Evolutionary conservation across 257 asterid genomes (phyloP).

Genomic region (Capsicum rhomboideum): DNA sequence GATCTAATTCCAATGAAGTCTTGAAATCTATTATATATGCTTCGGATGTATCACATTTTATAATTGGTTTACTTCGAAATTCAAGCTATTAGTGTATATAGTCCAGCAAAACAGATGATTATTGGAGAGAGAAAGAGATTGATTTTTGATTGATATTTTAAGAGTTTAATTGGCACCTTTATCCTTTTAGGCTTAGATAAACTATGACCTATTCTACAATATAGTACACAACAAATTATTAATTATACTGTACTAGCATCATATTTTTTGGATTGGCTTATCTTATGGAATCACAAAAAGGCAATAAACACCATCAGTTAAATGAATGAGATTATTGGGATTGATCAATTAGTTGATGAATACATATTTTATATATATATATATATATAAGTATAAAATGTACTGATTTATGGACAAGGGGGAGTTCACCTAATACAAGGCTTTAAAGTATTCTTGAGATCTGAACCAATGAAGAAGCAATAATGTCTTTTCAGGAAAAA

Average conservation of each 20-base stretch:
- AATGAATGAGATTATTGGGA: not conserved
- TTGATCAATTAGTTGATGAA: not conserved
- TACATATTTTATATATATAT: too few species aligned
- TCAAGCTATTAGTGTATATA: not conserved
- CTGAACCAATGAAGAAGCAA: slow-evolving; percentile 5
- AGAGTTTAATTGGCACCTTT: not conserved
- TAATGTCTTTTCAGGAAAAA: not conserved
- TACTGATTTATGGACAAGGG: not conserved
- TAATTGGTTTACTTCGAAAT: not conserved
- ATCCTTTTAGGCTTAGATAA: not conserved
- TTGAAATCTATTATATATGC: not conserved
- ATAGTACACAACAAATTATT: not conserved
- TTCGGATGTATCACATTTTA: not conserved
- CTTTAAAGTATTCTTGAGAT: slow-evolving; percentile 1
- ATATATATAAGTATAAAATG: too few species aligned
- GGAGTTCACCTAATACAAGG: slow-evolving; percentile 13
- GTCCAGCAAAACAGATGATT: not conserved
- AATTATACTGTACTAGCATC: not conserved
- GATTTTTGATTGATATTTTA: not conserved
- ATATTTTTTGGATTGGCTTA: not conserved
- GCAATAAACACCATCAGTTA: not conserved
- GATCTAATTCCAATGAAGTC: not conserved
- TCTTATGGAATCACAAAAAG: too few species aligned
- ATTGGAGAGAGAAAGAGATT: not conserved
- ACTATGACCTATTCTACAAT: not conserved